These are phyloP conservation scores for Spatholobus suberectus DNA, from an alignment of 306 rosid genomes.

Conservation along the genomic window DNA sequence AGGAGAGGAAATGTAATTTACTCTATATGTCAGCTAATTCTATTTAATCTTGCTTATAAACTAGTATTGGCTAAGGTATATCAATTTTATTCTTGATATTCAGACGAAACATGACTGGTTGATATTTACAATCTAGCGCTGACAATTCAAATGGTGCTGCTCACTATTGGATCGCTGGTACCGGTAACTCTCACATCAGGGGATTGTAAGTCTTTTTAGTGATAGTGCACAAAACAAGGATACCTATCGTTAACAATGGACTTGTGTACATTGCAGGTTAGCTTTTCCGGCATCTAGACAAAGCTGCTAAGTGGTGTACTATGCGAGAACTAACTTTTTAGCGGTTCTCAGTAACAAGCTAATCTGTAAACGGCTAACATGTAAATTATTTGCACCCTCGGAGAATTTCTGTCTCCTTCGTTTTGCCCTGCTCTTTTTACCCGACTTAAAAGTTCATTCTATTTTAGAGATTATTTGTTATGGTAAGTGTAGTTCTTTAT, in stretches of 20 bases:
- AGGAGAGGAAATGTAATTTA: background rate
- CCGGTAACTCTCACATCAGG: conserved; percentile 16
- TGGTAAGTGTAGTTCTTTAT: background rate
- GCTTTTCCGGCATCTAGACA: conserved; percentile 30
- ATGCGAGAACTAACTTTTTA: conserved; percentile 43
- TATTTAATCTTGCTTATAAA: background rate
- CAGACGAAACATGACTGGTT: conserved; percentile 30
- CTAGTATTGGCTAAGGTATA: background rate
- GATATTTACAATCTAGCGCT: conserved; percentile 6
- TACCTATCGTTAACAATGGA: conserved; percentile 26
- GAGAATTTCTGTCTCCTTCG: background rate
- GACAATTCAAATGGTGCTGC: conserved; percentile 28
- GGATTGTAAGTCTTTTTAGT: conserved; percentile 6
- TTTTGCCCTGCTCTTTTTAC: background rate
- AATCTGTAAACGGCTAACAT: conserved; percentile 57
- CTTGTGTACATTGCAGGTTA: conserved; percentile 60
- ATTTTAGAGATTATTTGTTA: background rate
- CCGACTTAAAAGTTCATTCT: background rate
- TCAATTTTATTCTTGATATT: background rate
- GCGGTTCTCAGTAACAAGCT: conserved; percentile 54
- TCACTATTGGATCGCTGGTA: conserved; percentile 6
- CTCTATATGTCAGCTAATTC: background rate
- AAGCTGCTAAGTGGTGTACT: conserved; percentile 63
- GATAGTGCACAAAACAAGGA: conserved; percentile 12
- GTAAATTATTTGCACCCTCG: conserved; percentile 48